A percentile compares a stretch with the other conserved stretches of the same genome.
phyloP scores from a whole-genome alignment of 306 rosid genomes.

The Clitoria ternatea region DNA sequence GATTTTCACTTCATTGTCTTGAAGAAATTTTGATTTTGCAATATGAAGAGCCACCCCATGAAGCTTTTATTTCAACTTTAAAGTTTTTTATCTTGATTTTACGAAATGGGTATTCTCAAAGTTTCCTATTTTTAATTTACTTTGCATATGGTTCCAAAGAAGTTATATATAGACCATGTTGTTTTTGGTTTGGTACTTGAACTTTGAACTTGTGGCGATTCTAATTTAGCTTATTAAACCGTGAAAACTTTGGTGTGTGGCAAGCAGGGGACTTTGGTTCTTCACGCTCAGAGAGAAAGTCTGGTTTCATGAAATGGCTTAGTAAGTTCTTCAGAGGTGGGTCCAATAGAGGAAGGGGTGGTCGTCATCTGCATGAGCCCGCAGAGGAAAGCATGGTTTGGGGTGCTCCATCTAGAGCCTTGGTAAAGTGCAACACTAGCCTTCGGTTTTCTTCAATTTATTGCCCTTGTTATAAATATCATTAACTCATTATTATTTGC shows the following conservation, averaged over 20 bases:
- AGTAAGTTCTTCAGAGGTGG: conserved; percentile 75
- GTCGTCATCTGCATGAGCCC: conserved; percentile 52
- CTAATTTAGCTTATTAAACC: neutral
- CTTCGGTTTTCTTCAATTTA: conserved; percentile 19
- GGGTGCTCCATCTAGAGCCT: conserved; percentile 62
- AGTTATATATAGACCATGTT: neutral
- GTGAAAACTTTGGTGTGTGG: conserved; percentile 31
- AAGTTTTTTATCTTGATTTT: neutral
- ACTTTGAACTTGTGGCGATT: neutral
- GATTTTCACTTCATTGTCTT: neutral
- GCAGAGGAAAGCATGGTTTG: conserved; percentile 68
- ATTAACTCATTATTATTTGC: too few relatives aligned
- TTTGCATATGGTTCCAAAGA: conserved; percentile 2
- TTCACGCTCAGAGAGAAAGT: conserved; percentile 78
- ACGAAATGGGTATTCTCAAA: conserved; percentile 14
- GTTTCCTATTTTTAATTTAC: conserved; percentile 23
- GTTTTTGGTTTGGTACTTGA: neutral
- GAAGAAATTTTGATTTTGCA: conserved; percentile 1
- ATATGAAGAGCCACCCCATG: neutral
- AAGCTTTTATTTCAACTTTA: conserved; percentile 9
- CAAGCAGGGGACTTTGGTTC: conserved; percentile 77
- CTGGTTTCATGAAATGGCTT: conserved; percentile 94
- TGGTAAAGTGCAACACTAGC: conserved; percentile 39
- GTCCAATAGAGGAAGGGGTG: conserved; percentile 44
- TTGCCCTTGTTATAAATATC: conserved; percentile 11